Base-by-base conservation (phyloP, 1,284 basidiomycete genomes). In the Rhodofomes roseus region DNA sequence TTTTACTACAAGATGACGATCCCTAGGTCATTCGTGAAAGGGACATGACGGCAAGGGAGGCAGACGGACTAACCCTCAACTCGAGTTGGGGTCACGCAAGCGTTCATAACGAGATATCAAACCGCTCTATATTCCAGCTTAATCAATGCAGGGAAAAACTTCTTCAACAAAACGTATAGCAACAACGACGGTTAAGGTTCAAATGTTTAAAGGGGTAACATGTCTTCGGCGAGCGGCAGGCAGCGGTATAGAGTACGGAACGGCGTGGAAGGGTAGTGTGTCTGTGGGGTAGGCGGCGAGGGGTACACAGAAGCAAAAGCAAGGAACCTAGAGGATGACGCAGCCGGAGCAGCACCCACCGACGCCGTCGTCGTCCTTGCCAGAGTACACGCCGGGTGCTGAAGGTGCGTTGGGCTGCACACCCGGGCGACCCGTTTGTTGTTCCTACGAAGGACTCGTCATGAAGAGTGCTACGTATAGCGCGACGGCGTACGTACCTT, bases 291-390 rank as follows among this genome's bases (percentile, higher is more conserved):
- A 44, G 55, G 20, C 22, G 40, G 34, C 22, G 57, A 4, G 37
- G 36, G 20, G 9, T 39, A 55, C 23, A 20, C 20, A 20, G 22
- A 27, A 39, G 54, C 25, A 29, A 46, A 20, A 31, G 57, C 20
- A 50, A 46, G 52, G 27, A 18, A 12, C 29, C 66, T 62, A 72
- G 48, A 59, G 79, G 50, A 93, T 79, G 56, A 93, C 84, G 68
- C 90, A 93, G 58, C 86, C 83, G 27, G 78, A 78, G 69, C 91
- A 93, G 79, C 91, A 93, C 27, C 88, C 87, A 51, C 78, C 74
- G 43, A 83, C 77, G 51, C 83, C 82, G 58, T 87, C 82, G 48
- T 75, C 68, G 34, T 74, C 74, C 62, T 79, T 78, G 44, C 73
- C 75, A 51, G 76, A 74, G 59, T 82, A 84, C 14, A 77, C 74